Conservation (phyloP, 164 flowering plant genomes). For the Berberis vulgaris region DNA sequence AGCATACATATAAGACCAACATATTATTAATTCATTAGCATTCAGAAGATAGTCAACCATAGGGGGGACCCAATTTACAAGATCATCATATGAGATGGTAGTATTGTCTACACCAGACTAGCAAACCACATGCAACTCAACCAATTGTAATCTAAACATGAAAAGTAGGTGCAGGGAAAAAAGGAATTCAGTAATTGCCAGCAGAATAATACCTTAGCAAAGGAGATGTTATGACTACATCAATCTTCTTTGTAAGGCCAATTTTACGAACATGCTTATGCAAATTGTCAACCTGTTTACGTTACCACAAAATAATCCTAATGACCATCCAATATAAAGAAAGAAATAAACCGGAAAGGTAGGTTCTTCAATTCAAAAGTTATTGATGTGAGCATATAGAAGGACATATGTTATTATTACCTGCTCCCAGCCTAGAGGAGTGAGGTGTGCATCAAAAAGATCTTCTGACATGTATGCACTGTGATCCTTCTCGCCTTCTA, state of each 20-base stretch:
- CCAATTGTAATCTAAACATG: not conserved
- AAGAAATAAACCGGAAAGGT: not conserved
- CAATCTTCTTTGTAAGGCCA: slow-evolving; percentile 32
- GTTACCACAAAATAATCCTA: slow-evolving; percentile 3
- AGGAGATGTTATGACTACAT: slow-evolving; percentile 3
- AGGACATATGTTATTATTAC: not conserved
- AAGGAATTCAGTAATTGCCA: not conserved
- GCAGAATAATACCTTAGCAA: not conserved
- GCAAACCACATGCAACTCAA: not conserved
- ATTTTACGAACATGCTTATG: slow-evolving; percentile 55
- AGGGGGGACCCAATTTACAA: too few species aligned
- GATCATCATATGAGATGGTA: too few species aligned
- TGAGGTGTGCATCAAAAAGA: not conserved
- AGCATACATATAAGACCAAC: too few species aligned
- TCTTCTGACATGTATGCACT: not conserved
- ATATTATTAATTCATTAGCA: too few species aligned
- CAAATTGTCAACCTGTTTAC: slow-evolving; percentile 68
- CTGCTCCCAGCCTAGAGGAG: slow-evolving; percentile 1
- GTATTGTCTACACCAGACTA: not conserved
- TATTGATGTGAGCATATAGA: too few species aligned
- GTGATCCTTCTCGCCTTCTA: not conserved
- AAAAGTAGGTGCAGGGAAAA: not conserved
- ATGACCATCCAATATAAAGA: not conserved
- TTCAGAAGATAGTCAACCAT: too few species aligned
- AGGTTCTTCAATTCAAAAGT: not conserved